These are phyloP conservation scores for Calocera viscosa DNA, from an alignment of 768 basidiomycete species.

Conservation along the genomic window DNA sequence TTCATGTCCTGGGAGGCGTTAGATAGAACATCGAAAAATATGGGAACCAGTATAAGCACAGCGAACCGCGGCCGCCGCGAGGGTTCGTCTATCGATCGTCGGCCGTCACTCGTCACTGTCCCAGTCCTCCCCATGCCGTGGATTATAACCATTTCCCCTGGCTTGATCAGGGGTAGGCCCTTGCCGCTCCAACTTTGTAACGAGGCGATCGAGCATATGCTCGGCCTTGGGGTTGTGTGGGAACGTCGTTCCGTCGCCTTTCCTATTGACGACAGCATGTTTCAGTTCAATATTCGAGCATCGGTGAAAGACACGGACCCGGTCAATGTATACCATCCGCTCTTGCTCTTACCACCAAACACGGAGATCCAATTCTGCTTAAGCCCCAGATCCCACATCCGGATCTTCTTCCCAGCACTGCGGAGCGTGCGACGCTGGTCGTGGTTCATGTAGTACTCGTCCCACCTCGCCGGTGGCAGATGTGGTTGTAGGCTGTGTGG, in stretches of 20 bases:
- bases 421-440: not conserved
- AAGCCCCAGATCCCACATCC: not conserved
- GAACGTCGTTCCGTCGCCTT: not conserved
- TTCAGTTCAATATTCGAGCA: not conserved
- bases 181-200: not conserved
- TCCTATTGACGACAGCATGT: not conserved
- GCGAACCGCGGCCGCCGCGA: too few relatives aligned
- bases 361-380: not conserved
- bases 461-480: not conserved
- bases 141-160: not conserved
- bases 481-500: not conserved
- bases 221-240: not conserved
- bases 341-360: not conserved
- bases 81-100: not conserved
- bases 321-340: not conserved
- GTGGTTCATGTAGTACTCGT: constrained; percentile 5
- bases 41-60: too few relatives aligned
- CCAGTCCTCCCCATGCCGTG: not conserved
- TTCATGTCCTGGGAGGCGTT: too few relatives aligned
- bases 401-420: not conserved
- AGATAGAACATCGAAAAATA: too few relatives aligned
- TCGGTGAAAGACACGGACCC: not conserved
- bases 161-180: not conserved
- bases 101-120: not conserved
- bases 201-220: constrained; percentile 2